phyloP scores from a whole-genome alignment of 495 filamentous ascomycete genomes.

The Penicillium daleae region DNA sequence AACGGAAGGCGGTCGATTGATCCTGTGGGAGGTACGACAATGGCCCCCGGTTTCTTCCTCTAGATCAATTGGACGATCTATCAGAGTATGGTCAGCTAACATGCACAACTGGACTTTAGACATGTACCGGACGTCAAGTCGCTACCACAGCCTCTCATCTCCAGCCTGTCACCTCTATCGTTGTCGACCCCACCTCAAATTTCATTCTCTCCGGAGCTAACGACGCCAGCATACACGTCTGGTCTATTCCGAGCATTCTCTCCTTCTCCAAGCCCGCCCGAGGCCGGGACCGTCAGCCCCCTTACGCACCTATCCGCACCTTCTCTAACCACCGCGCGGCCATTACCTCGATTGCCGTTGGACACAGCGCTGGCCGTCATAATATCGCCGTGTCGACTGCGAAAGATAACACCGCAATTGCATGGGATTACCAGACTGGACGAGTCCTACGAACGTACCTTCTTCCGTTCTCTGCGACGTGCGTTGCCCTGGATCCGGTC shows the following conservation, averaged over 20 bases:
- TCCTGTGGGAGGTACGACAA: conserved; percentile 85
- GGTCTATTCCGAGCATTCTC: conserved; percentile 77
- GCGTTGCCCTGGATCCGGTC: conserved; percentile 77
- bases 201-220: conserved; percentile 86
- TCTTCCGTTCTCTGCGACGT: conserved; percentile 70
- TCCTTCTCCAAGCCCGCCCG: conserved; percentile 57
- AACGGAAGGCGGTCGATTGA: conserved; percentile 82
- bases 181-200: conserved; percentile 69
- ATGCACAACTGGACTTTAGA: conserved; percentile 48
- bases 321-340: conserved; percentile 80
- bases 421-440: conserved; percentile 88
- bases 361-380: conserved; percentile 66
- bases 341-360: conserved; percentile 70
- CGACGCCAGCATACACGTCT: conserved; percentile 88
- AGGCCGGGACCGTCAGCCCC: conserved; percentile 40
- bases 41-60: not conserved
- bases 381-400: conserved; percentile 80
- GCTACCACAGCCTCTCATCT: conserved; percentile 88
- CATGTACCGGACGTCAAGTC: conserved; percentile 82
- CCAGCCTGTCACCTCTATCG: conserved; percentile 78
- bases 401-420: conserved; percentile 77
- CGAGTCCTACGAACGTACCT: conserved; percentile 76
- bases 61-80: conserved; percentile 6
- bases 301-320: conserved; percentile 63
- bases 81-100: conserved; percentile 14